Conservation (phyloP, 2,329 filamentous ascomycete genomes). For the Aspergillus sp. region DNA sequence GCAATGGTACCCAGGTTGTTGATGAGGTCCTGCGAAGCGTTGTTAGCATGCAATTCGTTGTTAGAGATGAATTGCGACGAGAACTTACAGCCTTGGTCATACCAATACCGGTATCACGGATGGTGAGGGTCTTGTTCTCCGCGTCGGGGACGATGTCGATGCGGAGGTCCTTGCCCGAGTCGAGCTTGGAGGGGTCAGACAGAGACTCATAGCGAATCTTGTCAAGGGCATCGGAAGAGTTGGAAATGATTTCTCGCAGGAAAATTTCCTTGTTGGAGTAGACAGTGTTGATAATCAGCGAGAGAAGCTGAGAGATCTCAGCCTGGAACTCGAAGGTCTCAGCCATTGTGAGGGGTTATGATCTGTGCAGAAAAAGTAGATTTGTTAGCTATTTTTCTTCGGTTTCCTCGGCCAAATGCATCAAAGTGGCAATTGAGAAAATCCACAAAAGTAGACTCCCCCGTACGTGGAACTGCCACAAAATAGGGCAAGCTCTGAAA, state of each 20-base stretch:
- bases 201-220: conserved; percentile 99
- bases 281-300: conserved; percentile 99
- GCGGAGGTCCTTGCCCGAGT: conserved; percentile 94
- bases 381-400: conserved; percentile 1
- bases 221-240: conserved; percentile 97
- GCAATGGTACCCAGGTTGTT: conserved; percentile 99
- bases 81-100: conserved; percentile 98
- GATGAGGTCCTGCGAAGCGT: conserved; percentile 74
- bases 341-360: conserved; percentile 63
- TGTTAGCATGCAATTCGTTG: conserved; percentile 7
- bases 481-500: background rate
- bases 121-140: conserved; percentile 95
- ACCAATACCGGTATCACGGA: conserved; percentile 97
- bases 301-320: conserved; percentile 99
- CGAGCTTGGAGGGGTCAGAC: conserved; percentile 95
- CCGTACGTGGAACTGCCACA: background rate
- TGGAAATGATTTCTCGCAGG: conserved; percentile 96
- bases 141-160: conserved; percentile 99
- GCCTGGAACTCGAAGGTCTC: conserved; percentile 99
- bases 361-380: conserved; percentile 12
- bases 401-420: background rate
- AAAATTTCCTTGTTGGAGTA: conserved; percentile 99
- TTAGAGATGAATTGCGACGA: background rate
- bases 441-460: background rate
- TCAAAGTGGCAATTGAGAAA: background rate